phyloP scores from a whole-genome alignment of 2,329 filamentous ascomycete genomes.

The Colletotrichum nymphaeae region DNA sequence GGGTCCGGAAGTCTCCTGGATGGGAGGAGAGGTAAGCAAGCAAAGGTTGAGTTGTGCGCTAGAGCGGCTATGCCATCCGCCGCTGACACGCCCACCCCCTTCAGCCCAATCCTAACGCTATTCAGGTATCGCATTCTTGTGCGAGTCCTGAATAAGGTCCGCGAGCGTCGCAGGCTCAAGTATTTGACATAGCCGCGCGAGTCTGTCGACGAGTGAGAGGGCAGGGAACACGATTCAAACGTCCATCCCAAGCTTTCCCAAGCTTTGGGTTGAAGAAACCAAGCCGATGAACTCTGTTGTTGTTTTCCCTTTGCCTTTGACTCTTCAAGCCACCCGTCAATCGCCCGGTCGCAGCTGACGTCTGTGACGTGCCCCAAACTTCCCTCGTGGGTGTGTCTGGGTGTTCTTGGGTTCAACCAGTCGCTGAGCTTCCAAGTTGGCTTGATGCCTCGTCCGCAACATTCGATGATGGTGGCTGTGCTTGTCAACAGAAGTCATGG shows the following conservation, averaged over 20 bases:
- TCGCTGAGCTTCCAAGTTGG: conserved; percentile 18
- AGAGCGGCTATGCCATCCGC: conserved; percentile 34
- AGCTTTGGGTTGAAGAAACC: conserved; percentile 17
- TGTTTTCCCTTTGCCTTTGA: not conserved
- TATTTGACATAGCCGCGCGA: conserved; percentile 30
- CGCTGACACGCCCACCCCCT: conserved; percentile 31
- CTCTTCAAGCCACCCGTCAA: conserved; percentile 15
- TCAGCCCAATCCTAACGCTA: conserved; percentile 32
- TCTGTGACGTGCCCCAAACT: conserved; percentile 31
- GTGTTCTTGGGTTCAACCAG: conserved; percentile 15
- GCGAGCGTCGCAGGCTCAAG: conserved; percentile 25
- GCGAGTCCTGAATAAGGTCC: conserved; percentile 24
- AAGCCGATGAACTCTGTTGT: conserved; percentile 14
- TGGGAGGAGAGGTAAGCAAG: not conserved
- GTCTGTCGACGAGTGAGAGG: conserved; percentile 20
- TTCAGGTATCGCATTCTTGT: conserved; percentile 18
- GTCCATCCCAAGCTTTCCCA: conserved; percentile 17
- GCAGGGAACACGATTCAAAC: conserved; percentile 28
- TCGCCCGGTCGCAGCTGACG: conserved; percentile 29
- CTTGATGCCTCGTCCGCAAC: conserved; percentile 19
- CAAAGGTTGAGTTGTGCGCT: conserved; percentile 29
- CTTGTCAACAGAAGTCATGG: conserved; percentile 28
- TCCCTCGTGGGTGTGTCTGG: conserved; percentile 9
- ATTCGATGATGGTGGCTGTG: conserved; percentile 24
- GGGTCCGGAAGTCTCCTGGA: conserved; percentile 29